phyloP scores from a whole-genome alignment of 257 asterid genomes.

The Gentiana macrophylla region DNA sequence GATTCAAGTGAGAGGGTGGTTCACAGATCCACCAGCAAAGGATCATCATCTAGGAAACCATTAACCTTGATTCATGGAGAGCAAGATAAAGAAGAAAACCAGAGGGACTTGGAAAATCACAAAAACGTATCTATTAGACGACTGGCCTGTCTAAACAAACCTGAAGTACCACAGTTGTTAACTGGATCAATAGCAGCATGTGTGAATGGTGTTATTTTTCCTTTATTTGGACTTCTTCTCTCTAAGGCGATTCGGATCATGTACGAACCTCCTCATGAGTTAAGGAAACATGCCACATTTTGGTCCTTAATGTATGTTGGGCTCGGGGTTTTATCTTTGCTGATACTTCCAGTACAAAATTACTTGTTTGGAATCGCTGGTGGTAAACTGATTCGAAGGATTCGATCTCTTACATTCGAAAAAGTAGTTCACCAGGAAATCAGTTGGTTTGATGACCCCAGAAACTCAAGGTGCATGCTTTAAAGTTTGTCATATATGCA shows the following conservation, averaged over 20 bases:
- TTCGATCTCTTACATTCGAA: constrained; percentile 55
- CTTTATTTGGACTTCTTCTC: constrained; percentile 58
- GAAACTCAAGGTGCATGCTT: constrained; percentile 60
- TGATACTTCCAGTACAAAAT: constrained; percentile 48
- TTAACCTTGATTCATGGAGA: constrained; percentile 28
- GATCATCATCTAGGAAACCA: constrained; percentile 26
- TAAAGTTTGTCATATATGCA: no score
- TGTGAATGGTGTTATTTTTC: constrained; percentile 48
- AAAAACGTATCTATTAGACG: constrained; percentile 38
- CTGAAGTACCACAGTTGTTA: constrained; percentile 43
- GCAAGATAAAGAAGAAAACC: constrained; percentile 22
- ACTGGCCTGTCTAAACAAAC: constrained; percentile 50
- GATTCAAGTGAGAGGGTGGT: constrained; percentile 47
- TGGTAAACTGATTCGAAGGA: constrained; percentile 53
- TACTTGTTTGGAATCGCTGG: constrained; percentile 75
- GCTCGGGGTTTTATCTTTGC: constrained; percentile 27
- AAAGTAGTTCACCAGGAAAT: constrained; percentile 79
- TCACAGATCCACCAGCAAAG: constrained; percentile 38
- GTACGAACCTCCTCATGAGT: constrained; percentile 46
- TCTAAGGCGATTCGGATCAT: constrained; percentile 50
- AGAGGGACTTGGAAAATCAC: constrained; percentile 13
- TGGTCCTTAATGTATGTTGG: constrained; percentile 50
- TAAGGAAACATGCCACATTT: constrained; percentile 35
- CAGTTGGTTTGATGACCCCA: constrained; percentile 85
- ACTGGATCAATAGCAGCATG: constrained; percentile 56